A percentile compares a stretch with the other conserved stretches of the same genome.
phyloP scores from a whole-genome alignment of 176 grass and related monocot species.

The maize (Zea mays) region DNA sequence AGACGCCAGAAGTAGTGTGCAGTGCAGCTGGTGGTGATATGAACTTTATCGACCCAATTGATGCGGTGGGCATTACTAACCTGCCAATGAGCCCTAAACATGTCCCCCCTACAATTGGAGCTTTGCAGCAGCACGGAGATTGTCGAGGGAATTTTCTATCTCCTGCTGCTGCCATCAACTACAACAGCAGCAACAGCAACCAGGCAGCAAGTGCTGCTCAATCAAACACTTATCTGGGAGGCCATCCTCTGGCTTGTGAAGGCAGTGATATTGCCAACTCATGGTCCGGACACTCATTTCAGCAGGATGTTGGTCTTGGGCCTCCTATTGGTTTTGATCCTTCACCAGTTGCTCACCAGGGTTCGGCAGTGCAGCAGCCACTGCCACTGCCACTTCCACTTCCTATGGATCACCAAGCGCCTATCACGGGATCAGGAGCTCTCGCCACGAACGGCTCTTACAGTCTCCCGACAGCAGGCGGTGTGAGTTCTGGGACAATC shows the following conservation, averaged over 20 bases:
- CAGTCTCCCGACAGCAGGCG: slow-evolving; percentile 31
- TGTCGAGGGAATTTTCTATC: slow-evolving; percentile 36
- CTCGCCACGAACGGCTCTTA: slow-evolving; percentile 42
- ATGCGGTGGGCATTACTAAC: slow-evolving; percentile 20
- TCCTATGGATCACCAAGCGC: slow-evolving; percentile 36
- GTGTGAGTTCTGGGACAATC: slow-evolving; percentile 37
- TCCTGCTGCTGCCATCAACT: slow-evolving; percentile 35
- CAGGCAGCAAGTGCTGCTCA: slow-evolving; percentile 38
- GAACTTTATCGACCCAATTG: slow-evolving; percentile 30
- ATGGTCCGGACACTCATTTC: slow-evolving; percentile 45
- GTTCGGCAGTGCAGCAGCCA: slow-evolving; percentile 38
- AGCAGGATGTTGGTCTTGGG: slow-evolving; percentile 24
- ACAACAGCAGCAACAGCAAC: slow-evolving; percentile 13
- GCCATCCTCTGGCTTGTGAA: slow-evolving; percentile 42
- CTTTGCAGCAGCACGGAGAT: slow-evolving; percentile 38
- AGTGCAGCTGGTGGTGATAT: slow-evolving; percentile 36
- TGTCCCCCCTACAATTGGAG: slow-evolving; percentile 3
- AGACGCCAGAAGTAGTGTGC: slow-evolving; percentile 23
- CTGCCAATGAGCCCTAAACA: slow-evolving; percentile 26
- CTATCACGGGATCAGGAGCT: slow-evolving; percentile 27
- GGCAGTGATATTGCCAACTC: slow-evolving; percentile 42
- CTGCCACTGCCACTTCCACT: slow-evolving; percentile 34
- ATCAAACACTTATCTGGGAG: slow-evolving; percentile 51
- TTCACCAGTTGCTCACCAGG: slow-evolving; percentile 33
- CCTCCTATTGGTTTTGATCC: slow-evolving; percentile 44